Base-by-base conservation (phyloP, 371 early-diverging fungal species). In the Capillidium heterosporum region DNA sequence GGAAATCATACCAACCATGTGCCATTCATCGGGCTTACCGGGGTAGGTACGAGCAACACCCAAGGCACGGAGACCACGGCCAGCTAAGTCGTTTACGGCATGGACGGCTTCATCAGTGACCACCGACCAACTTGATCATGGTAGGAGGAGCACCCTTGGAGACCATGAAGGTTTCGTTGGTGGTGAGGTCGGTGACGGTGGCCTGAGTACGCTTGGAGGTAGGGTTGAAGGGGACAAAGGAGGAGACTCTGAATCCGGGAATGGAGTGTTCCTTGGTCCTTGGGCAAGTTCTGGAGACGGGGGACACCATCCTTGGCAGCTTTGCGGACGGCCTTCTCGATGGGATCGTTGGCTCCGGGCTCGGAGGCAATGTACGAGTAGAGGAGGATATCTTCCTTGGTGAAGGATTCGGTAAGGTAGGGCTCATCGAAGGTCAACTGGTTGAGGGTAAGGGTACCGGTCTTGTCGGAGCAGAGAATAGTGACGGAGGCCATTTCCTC, bases 91-190 rank as follows among this genome's bases (percentile, higher is more conserved):
- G 53, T 76, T 76, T 48, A 94, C 89, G 27, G 87, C 87, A 32
- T 69, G 66, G 39, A 78, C 79, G 19, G 87, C 88, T 39, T 81
- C 77, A 53, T 75, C 72, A n/a, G 69, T 86, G 76, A 32, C 86
- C 87, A 52, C 87, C 87, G 11, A 79, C 83, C 43, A 92, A 76
- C 56, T 74, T 69, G 56, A 87, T 72, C 54, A 92, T 87, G 24
- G 89, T 92, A 65, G 91, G 91, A 19, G 95, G 95, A 21, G 95
- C 93, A 60, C 95, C 95, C 74, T 94, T 94, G 62, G 90, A 88
- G 28, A 84, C 85, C 61, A 82, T 75, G 72, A 88, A 92, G 27
- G 71, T 67, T 54, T 74, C 75, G 47, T 71, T 77, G 27, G 74
- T 82, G 19, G 74, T 66, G 43, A 73, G 67, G 61, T 82, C 77